A percentile compares a stretch with the other conserved stretches of the same genome.
These are phyloP conservation scores for Pythium sp. DNA, from an alignment of 352 stramenopile genomes.

Conservation along the genomic window DNA sequence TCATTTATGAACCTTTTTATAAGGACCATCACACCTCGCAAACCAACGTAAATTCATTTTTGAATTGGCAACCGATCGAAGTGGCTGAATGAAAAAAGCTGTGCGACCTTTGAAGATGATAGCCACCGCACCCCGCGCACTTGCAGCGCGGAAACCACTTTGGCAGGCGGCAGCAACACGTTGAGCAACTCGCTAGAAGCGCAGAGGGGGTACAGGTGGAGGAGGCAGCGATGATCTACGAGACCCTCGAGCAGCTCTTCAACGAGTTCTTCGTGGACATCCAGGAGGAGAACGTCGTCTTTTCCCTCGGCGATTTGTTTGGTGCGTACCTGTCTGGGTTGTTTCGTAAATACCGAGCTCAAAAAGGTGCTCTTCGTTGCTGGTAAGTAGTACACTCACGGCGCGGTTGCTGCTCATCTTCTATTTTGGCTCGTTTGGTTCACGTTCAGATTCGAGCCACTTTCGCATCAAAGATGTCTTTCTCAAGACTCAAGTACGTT, in stretches of 20 bases:
- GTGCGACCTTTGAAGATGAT: conserved; percentile 10
- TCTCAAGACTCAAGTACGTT: conserved; percentile 49
- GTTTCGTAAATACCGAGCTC: background rate
- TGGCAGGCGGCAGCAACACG: background rate
- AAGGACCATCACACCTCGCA: background rate
- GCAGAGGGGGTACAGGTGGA: background rate
- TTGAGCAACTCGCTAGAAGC: background rate
- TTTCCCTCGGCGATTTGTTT: conserved; percentile 76
- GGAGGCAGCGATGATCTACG: conserved; percentile 39
- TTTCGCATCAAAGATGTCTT: conserved; percentile 63
- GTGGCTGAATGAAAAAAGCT: background rate
- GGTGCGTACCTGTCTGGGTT: conserved; percentile 25
- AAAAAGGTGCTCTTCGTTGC: background rate
- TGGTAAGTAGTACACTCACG: background rate
- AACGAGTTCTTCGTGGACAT: conserved; percentile 68
- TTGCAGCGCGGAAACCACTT: background rate
- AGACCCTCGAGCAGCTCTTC: conserved; percentile 50
- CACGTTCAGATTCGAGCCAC: conserved; percentile 52
- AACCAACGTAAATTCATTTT: background rate
- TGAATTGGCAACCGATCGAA: background rate
- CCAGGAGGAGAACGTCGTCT: conserved; percentile 47
- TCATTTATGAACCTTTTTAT: background rate
- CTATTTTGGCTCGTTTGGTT: background rate
- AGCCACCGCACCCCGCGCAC: background rate
- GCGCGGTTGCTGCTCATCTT: background rate